Evolutionary conservation across 345 rosid genomes (phyloP).

Genomic region (Luvunga scandens): DNA sequence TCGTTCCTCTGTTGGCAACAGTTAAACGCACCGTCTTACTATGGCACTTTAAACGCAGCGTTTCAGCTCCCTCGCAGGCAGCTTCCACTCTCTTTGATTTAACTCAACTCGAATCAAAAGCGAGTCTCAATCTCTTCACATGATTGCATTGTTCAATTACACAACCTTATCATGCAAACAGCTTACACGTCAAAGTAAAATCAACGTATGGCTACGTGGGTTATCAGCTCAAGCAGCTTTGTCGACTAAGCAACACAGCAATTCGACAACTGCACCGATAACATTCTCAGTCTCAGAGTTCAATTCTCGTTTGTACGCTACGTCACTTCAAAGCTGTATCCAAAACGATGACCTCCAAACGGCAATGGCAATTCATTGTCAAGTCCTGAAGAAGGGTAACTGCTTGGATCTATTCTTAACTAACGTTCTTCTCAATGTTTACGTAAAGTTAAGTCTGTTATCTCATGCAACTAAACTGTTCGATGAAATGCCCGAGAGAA

Average conservation of each 20-base stretch:
- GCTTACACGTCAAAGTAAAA: slow-evolving; percentile 12
- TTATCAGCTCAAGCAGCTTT: slow-evolving; percentile 33
- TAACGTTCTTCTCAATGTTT: slow-evolving; percentile 59
- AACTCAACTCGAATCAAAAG: no score
- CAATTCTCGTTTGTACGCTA: slow-evolving; percentile 46
- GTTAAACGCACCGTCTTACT: neutral
- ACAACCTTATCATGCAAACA: neutral
- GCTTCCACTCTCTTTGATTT: no score
- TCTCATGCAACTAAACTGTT: slow-evolving; percentile 52
- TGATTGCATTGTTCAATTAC: slow-evolving; percentile 31
- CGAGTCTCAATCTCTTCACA: neutral
- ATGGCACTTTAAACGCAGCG: neutral
- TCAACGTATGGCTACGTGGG: slow-evolving; percentile 21
- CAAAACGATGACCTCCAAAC: slow-evolving; percentile 35
- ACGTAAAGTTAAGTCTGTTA: slow-evolving; percentile 35
- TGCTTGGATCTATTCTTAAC: slow-evolving; percentile 68
- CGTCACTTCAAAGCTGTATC: slow-evolving; percentile 62
- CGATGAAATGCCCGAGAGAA: slow-evolving; percentile 70
- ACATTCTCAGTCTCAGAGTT: slow-evolving; percentile 9
- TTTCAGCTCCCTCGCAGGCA: neutral
- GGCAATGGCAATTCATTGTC: slow-evolving; percentile 54
- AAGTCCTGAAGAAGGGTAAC: slow-evolving; percentile 56
- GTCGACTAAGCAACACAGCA: slow-evolving; percentile 13
- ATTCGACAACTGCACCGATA: slow-evolving; percentile 5
- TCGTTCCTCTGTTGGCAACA: neutral